Conservation (phyloP, 73 alveolate genomes). For the Urostyla sp. region DNA sequence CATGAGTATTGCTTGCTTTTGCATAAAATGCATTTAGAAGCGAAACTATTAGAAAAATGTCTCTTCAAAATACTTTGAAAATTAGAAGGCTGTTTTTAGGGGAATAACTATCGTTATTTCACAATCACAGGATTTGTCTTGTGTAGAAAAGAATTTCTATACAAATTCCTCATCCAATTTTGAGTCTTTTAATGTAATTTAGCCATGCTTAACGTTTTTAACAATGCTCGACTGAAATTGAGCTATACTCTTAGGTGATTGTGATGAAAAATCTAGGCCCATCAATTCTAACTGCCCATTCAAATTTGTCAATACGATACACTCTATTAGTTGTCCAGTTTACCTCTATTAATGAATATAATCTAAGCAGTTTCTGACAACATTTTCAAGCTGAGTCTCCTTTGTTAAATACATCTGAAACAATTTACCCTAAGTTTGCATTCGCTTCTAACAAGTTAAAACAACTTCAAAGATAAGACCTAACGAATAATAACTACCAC, state of each 20-base stretch:
- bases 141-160: not conserved
- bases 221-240: not conserved
- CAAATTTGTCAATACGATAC: constrained; percentile 11
- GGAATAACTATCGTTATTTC: constrained; percentile 26
- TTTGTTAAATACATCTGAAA: constrained; percentile 9
- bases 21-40: constrained; percentile 19
- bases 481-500: constrained; percentile 43
- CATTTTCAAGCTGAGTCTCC: not conserved
- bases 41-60: constrained; percentile 28
- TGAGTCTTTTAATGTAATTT: not conserved
- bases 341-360: constrained; percentile 8
- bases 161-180: constrained; percentile 11
- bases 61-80: constrained; percentile 27
- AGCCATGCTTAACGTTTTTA: not conserved
- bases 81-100: constrained; percentile 26
- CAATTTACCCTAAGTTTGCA: constrained; percentile 17
- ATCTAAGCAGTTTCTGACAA: constrained; percentile 9
- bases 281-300: not conserved
- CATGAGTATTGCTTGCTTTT: constrained; percentile 24
- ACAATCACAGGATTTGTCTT: not conserved
- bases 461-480: constrained; percentile 49
- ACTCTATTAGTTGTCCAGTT: constrained; percentile 29
- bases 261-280: not conserved
- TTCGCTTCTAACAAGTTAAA: constrained; percentile 25
- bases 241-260: constrained; percentile 2